Evolutionary conservation across 257 asterid genomes (phyloP).

Genomic region (Solanum raphanifolium): DNA sequence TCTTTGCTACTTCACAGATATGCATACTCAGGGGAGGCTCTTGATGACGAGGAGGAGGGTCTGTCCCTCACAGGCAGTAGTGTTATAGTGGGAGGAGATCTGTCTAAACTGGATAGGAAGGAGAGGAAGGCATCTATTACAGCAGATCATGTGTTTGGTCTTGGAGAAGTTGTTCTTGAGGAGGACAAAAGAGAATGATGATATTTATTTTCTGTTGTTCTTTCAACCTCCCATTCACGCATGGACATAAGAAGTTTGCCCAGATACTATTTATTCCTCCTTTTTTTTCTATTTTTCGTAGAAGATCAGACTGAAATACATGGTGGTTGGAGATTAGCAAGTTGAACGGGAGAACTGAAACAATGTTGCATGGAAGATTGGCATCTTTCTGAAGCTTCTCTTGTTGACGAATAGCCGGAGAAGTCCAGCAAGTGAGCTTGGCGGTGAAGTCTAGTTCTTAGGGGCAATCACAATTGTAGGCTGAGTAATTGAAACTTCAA

Average conservation of each 20-base stretch:
- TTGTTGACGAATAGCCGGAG: neutral
- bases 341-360: neutral
- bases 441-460: neutral
- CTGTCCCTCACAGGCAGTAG: conserved; percentile 60
- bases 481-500: neutral
- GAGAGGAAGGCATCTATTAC: conserved; percentile 34
- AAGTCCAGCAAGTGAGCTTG: neutral
- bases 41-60: conserved; percentile 87
- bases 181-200: conserved; percentile 35
- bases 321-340: neutral
- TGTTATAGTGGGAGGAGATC: conserved; percentile 58
- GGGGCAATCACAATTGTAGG: neutral
- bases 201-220: neutral
- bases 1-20: conserved; percentile 34
- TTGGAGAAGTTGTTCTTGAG: conserved; percentile 24
- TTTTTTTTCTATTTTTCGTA: neutral
- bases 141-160: conserved; percentile 56
- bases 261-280: neutral
- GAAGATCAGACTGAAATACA: neutral
- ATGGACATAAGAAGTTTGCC: neutral
- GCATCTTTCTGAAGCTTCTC: neutral
- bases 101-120: conserved; percentile 45
- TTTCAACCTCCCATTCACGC: neutral
- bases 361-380: neutral
- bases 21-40: conserved; percentile 64